phyloP scores from a whole-genome alignment of 2,329 filamentous ascomycete species.

The Aspergillus tanneri region DNA sequence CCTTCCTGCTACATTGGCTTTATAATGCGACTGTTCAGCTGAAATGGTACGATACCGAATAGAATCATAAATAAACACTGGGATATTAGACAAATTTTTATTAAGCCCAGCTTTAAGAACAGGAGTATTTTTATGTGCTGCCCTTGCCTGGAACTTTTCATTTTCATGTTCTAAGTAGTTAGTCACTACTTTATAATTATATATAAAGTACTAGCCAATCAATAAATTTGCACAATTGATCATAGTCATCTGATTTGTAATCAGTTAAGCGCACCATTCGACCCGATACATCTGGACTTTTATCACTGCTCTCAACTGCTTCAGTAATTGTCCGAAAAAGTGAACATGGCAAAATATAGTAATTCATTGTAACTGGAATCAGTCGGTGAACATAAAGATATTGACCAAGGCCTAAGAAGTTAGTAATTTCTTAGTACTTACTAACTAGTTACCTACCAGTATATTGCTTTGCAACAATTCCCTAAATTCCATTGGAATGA shows the following conservation, averaged over 20 bases:
- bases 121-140: conserved; percentile 6
- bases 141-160: conserved; percentile 8
- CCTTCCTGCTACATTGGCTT: conserved; percentile 7
- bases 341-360: conserved; percentile 12
- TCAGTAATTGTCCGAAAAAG: conserved; percentile 10
- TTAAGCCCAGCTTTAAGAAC: conserved; percentile 8
- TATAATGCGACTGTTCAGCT: conserved; percentile 10
- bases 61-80: conserved; percentile 2
- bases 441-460: conserved; percentile 8
- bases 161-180: no score
- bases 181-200: no score
- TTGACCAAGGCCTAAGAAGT: conserved; percentile 3
- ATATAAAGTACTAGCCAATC: no score
- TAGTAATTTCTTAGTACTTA: no score
- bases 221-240: no score
- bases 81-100: conserved; percentile 6
- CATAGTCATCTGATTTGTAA: no score
- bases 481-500: conserved; percentile 5
- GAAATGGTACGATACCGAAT: conserved; percentile 10
- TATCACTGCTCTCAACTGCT: background rate
- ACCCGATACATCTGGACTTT: conserved; percentile 6
- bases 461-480: conserved; percentile 8
- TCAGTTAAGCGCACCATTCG: conserved; percentile 9
- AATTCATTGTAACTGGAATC: conserved; percentile 8
- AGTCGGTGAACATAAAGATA: conserved; percentile 7